Evolutionary conservation across 495 filamentous ascomycete species (phyloP).

Genomic region (Aspergillus incahuasiensis): DNA sequence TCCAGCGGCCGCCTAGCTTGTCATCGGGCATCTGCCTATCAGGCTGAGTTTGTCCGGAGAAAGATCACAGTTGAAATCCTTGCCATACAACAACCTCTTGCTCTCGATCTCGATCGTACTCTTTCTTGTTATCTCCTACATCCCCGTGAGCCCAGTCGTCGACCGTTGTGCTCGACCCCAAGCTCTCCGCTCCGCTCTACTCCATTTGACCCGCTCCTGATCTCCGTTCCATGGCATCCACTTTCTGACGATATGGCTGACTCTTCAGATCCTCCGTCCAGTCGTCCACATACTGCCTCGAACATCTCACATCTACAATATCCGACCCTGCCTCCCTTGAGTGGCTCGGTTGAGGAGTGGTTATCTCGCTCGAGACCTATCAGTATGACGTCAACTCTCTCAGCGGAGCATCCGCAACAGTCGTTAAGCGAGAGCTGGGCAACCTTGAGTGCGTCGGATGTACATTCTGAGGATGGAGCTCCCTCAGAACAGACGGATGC

Average conservation of each 20-base stretch:
- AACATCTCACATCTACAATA: conserved; percentile 37
- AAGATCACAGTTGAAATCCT: not conserved
- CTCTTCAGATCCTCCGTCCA: conserved; percentile 32
- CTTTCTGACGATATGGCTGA: conserved; percentile 36
- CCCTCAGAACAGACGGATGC: conserved; percentile 44
- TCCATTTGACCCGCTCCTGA: conserved; percentile 12
- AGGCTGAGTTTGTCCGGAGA: conserved; percentile 17
- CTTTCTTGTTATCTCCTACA: conserved; percentile 9
- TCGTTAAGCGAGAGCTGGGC: conserved; percentile 47
- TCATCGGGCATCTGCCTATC: conserved; percentile 26
- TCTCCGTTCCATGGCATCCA: conserved; percentile 21
- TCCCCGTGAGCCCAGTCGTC: conserved; percentile 13
- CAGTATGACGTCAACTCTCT: conserved; percentile 36
- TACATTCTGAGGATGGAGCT: conserved; percentile 42
- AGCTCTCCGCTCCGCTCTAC: conserved; percentile 17
- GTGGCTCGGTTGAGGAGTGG: conserved; percentile 46
- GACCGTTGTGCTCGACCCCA: conserved; percentile 16
- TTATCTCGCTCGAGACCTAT: conserved; percentile 42
- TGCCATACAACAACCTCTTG: conserved; percentile 3
- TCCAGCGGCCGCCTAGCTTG: conserved; percentile 10
- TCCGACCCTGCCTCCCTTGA: conserved; percentile 42
- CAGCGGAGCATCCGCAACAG: conserved; percentile 21
- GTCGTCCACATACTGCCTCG: conserved; percentile 27
- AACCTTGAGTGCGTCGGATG: conserved; percentile 41
- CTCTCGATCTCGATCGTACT: conserved; percentile 14